Evolutionary conservation across 176 grass and related monocot species (phyloP), one percentile per base, ranked within the genome.

Genomic region (Alloteropsis semialata): DNA sequence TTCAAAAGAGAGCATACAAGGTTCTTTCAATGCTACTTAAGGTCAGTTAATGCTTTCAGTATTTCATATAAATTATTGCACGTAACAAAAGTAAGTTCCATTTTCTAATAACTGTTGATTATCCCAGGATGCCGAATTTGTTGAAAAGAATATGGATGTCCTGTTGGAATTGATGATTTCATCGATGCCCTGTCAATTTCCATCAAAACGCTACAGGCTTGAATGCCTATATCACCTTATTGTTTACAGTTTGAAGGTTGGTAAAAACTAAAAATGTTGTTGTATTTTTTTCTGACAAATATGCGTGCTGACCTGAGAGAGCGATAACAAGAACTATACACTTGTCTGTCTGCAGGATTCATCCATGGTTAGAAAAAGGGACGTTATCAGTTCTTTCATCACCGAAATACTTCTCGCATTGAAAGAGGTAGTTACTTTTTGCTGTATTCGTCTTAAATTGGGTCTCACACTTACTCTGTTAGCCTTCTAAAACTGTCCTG

Each of bases 1-100:
- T 95, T 51, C 96, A 98, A 67, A 98, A 98, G 78, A 95, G 94
- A 89, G 96, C 96, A 79, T 98, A 98, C 92, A 98, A 98, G 94
- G 90, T 93, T 24, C 87, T 98, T 11, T 90, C 92, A 76, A 84
- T 91, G 88, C 87, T 98, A 72, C 89, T 98, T 53, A 93, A 95
- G 92, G 95, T 98, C 58, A 82, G 79, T 68, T 63, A 33, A 75
- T 80, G 25, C 58, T 56, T 89, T 55, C 21, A 51, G 32, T 70
- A 81, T 72, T 81, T 84, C 83, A 78, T 58, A 21, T 73, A 21
- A 42, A 55, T 53, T 75, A 63, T 82, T 69, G 81, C 69, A 56
- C 10, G 45, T 69, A 51, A 63, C 21, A 59, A 53, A 39, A 88
- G 3, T n/a, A 22, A 44, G 6, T 67, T 42, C 12, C 27, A 72